Evolutionary conservation across 129 eudicot species (phyloP), one percentile per base, ranked within the genome.

Genomic region (Calendula officinalis): DNA sequence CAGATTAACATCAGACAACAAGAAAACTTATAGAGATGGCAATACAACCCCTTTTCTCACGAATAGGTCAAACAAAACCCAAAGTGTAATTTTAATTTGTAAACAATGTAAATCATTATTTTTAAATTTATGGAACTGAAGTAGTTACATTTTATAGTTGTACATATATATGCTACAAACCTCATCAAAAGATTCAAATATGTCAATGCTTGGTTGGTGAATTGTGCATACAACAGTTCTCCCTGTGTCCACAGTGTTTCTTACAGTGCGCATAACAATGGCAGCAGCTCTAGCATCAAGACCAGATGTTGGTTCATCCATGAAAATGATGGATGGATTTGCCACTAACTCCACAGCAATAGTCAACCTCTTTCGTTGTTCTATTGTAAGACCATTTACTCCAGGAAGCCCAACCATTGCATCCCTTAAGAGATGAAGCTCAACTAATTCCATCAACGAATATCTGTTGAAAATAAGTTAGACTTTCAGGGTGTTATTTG

Each of bases 251-350:
- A 22, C 30, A 1, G 30, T 22, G 30, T 22, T 22, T 22, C 30
- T 22, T 22, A 22, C 30, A 2, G 30, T 22, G 27, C 95, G 86
- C 86, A 85, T 89, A 11, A 89, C 90, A 79, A 83, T 81, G 33
- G 95, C 88, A 39, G 95, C 97, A 44, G 97, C 77, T 68, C 97
- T 73, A 36, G 91, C 97, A 72, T 86, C 91, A 72, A 89, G 69
- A 8, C 97, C 97, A 37, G 97, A 83, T 9, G 95, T 86, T 11
- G 95, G 97, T 59, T 86, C 95, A 65, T 89, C 97, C 88, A 86
- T 73, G 57, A 89, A 89, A 15, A 89, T 89, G 50, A 89, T 83
- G 32, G 97, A 90, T 42, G 91, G 95, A 17, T 86, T 86, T 14
- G 95, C 87, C 32, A 90, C 97, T 58, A 90, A 86, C 70, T 90